Evolutionary conservation across 306 rosid species (phyloP), one percentile per base, ranked within the genome.

Genomic region (Prunus armeniaca): DNA sequence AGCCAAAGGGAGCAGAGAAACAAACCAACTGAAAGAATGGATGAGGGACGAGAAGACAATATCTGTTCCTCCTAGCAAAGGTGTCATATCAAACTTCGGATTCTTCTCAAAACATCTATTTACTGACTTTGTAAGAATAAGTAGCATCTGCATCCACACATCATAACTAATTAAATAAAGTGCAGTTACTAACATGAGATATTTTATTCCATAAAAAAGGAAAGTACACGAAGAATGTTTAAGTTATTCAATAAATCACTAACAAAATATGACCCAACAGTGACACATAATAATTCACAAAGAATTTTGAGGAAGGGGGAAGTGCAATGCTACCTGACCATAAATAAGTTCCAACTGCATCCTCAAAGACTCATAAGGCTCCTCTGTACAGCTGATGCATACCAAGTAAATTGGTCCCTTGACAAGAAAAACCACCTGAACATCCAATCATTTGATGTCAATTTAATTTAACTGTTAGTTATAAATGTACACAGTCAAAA

Each of bases 61-160:
- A 79, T 93, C 97, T n/a, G 98, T 93, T 86, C 97, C 98, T 79
- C 98, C 98, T 76, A 93, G 97, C 88, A 93, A 87, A 78, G 97
- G 88, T 72, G 98, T 87, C 97, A 91, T 93, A 80, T 93, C 98
- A 87, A 93, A 93, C 90, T 91, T 93, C n/a, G 98, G 85, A 67
- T 93, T 93, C 94, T 89, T 93, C 93, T 91, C 98, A 84, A 93
- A 93, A 86, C 94, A 91, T 82, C 87, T 90, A 85, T 90, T 90
- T 71, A 93, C 89, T 28, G 98, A 88, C 90, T 93, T 91, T 46
- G 98, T 93, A 76, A 93, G 81, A 84, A 93, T 93, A 76, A 93
- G 93, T 78, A 93, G 84, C 94, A 93, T 86, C 98, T 93, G 97
- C 96, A 91, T 68, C 65, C 84, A 82, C 74, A 75, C 62, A 67